Conservation (phyloP, 2,329 filamentous ascomycete species). For the Diaporthe sp. region DNA sequence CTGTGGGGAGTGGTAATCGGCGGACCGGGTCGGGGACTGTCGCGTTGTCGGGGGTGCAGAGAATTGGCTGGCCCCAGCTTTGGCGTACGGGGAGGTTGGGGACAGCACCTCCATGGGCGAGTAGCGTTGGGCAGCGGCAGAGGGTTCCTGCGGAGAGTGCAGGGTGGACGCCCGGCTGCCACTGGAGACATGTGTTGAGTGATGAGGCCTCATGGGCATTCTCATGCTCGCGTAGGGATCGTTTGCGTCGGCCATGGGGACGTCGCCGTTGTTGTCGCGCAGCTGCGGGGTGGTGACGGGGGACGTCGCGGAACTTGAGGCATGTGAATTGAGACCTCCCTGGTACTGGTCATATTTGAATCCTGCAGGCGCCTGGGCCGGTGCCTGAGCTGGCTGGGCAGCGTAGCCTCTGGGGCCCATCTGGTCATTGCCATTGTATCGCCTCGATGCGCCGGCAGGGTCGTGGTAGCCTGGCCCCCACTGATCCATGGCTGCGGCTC, state of each 20-base stretch:
- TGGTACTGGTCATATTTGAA: conserved; percentile 80
- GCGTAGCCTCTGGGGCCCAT: conserved; percentile 45
- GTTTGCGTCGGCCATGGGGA: conserved; percentile 87
- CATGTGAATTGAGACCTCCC: conserved; percentile 55
- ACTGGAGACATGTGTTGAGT: conserved; percentile 78
- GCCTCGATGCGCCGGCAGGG: conserved; percentile 72
- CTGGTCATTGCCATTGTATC: conserved; percentile 69
- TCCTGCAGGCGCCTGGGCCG: conserved; percentile 65
- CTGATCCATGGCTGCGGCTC: conserved; percentile 65
- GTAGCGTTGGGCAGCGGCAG: conserved; percentile 89
- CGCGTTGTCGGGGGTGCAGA: conserved; percentile 68
- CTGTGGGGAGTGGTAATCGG: conserved; percentile 68
- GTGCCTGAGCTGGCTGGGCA: conserved; percentile 47
- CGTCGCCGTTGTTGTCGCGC: conserved; percentile 81
- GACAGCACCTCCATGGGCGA: conserved; percentile 95
- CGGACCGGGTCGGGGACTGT: conserved; percentile 83
- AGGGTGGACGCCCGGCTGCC: conserved; percentile 69
- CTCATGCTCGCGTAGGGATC: conserved; percentile 90
- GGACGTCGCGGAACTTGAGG: conserved; percentile 67
- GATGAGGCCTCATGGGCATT: conserved; percentile 84
- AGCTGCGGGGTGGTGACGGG: conserved; percentile 70
- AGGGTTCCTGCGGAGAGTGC: conserved; percentile 82
- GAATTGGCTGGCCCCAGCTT: conserved; percentile 67
- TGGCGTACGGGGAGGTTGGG: conserved; percentile 82
- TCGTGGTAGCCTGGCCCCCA: conserved; percentile 77